Percentiles rank a stretch among this genome's conserved stretches.
Conservation (phyloP, 768 basidiomycete genomes). For the Kwoniella botswanensis region DNA sequence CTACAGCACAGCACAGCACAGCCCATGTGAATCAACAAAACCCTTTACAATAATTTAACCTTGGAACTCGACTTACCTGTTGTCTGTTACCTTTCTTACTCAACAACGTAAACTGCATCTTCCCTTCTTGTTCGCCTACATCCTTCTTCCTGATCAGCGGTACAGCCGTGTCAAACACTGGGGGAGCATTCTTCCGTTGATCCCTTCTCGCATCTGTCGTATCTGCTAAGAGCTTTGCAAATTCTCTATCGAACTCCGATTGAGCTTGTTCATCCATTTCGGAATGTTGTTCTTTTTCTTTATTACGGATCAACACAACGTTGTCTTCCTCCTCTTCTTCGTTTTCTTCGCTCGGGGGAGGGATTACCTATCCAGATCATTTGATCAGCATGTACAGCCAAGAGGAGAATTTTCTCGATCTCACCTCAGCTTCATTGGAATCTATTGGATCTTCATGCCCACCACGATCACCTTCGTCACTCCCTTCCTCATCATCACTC, state of each 20-base stretch:
- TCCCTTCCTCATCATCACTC: slow-evolving; percentile 42
- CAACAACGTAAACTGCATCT: slow-evolving; percentile 91
- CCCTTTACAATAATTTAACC: not conserved
- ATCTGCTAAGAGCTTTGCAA: slow-evolving; percentile 92
- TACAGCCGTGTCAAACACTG: slow-evolving; percentile 86
- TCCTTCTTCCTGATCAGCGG: slow-evolving; percentile 63
- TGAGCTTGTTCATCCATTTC: slow-evolving; percentile 89
- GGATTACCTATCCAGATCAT: slow-evolving; percentile 5
- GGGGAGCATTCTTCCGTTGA: slow-evolving; percentile 75
- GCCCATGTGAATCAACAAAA: slow-evolving; percentile 2
- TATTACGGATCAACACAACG: slow-evolving; percentile 67
- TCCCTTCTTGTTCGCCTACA: slow-evolving; percentile 54
- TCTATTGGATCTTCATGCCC: slow-evolving; percentile 13
- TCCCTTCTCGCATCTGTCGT: slow-evolving; percentile 85
- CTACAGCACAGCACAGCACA: slow-evolving; percentile 60
- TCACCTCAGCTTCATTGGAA: slow-evolving; percentile 17
- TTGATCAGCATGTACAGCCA: no score
- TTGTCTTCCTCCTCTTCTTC: slow-evolving; percentile 78
- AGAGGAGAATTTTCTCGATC: not conserved
- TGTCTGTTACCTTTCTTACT: slow-evolving; percentile 93
- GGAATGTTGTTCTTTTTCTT: slow-evolving; percentile 66
- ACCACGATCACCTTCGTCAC: slow-evolving; percentile 64
- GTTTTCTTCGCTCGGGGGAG: slow-evolving; percentile 64
- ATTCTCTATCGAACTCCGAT: slow-evolving; percentile 90
- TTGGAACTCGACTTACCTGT: slow-evolving; percentile 65